phyloP scores from a whole-genome alignment of 2,329 filamentous ascomycete genomes.

The Neonectria hederae region DNA sequence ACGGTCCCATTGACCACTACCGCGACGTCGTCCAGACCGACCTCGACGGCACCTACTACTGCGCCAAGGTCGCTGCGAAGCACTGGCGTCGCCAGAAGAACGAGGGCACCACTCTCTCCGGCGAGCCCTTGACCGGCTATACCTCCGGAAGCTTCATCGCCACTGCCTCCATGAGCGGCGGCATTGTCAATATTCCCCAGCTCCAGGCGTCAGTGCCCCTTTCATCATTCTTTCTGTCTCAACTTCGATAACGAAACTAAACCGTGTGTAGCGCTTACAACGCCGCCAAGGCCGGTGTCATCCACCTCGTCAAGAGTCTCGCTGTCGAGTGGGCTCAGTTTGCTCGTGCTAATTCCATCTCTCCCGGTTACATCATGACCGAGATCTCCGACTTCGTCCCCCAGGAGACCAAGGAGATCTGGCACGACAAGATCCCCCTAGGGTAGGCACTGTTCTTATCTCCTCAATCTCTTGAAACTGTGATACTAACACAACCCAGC shows the following conservation, averaged over 20 bases:
- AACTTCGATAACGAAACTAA: neutral
- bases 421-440: constrained; percentile 41
- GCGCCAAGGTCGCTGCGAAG: constrained; percentile 71
- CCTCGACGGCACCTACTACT: constrained; percentile 79
- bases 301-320: constrained; percentile 64
- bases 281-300: constrained; percentile 63
- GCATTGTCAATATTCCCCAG: constrained; percentile 61
- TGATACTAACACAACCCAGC: constrained; percentile 27
- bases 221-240: neutral
- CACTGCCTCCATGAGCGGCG: constrained; percentile 59
- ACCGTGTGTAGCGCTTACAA: constrained; percentile 57
- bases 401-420: constrained; percentile 39
- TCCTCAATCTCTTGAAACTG: neutral
- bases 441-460: constrained; percentile 25
- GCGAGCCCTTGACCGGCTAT: constrained; percentile 35
- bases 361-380: constrained; percentile 48
- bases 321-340: constrained; percentile 67
- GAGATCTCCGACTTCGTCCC: constrained; percentile 43
- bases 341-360: constrained; percentile 64
- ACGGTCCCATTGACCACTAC: constrained; percentile 73
- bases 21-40: constrained; percentile 73
- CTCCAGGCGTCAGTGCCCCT: constrained; percentile 54
- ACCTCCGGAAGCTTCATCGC: constrained; percentile 61
- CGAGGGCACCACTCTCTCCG: constrained; percentile 60
- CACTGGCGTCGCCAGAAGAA: constrained; percentile 75